These are phyloP conservation scores for Claviceps fusiformis DNA, from an alignment of 2,329 filamentous ascomycete species.

Conservation along the genomic window DNA sequence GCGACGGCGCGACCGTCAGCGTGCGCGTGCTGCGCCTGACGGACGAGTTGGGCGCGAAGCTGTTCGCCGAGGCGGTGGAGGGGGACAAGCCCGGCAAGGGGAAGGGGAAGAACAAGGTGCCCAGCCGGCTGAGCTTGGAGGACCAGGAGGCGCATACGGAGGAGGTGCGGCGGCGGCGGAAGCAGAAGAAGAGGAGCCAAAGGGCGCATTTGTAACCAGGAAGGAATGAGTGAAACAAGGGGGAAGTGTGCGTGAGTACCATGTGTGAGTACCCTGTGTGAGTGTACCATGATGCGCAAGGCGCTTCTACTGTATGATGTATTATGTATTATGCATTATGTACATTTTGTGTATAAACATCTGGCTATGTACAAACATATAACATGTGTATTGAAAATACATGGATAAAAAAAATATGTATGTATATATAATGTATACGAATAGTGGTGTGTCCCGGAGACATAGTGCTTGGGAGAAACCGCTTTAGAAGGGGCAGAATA, in stretches of 20 bases:
- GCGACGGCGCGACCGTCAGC: constrained; percentile 84
- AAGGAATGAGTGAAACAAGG: background rate
- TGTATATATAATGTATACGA: background rate
- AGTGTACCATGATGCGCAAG: no score
- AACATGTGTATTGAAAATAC: no score
- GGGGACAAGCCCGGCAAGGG: constrained; percentile 22
- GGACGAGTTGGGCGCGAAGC: constrained; percentile 53
- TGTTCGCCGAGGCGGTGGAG: constrained; percentile 48
- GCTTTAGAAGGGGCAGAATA: no score
- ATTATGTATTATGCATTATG: no score
- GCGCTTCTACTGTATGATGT: no score
- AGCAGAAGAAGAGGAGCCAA: constrained; percentile 32
- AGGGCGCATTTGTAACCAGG: constrained; percentile 33
- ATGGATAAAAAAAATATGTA: background rate
- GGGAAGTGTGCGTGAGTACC: background rate
- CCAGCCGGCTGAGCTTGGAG: constrained; percentile 34
- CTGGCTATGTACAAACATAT: no score
- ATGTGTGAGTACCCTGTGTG: no score
- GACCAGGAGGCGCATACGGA: constrained; percentile 32
- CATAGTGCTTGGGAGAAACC: no score
- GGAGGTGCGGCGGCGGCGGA: constrained; percentile 30
- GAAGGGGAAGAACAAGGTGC: constrained; percentile 23
- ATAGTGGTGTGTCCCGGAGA: no score
- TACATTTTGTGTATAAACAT: no score
- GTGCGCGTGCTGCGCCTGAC: constrained; percentile 66